phyloP scores from a whole-genome alignment of 2,329 filamentous ascomycete species.

The Tolypocladium inflatum region DNA sequence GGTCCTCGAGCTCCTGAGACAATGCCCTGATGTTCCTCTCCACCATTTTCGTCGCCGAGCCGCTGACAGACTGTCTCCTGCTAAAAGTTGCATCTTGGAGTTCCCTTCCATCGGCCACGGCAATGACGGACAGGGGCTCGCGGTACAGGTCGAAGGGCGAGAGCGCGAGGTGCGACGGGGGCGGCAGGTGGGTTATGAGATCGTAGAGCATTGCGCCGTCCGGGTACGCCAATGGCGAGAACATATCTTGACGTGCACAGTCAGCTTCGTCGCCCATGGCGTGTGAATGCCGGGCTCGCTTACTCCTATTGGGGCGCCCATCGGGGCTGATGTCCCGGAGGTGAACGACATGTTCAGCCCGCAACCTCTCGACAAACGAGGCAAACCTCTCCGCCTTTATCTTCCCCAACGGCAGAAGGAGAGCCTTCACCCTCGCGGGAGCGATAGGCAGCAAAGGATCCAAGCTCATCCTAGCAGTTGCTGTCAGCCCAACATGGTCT shows the following conservation, averaged over 20 bases:
- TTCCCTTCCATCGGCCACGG: slow-evolving; percentile 73
- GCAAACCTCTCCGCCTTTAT: slow-evolving; percentile 77
- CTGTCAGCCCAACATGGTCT: slow-evolving; percentile 21
- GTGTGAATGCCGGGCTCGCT: slow-evolving; percentile 7
- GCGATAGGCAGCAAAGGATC: slow-evolving; percentile 87
- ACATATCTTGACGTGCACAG: slow-evolving; percentile 58
- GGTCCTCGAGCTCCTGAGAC: slow-evolving; percentile 58
- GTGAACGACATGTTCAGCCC: slow-evolving; percentile 70
- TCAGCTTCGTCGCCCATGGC: slow-evolving; percentile 8
- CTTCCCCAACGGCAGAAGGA: slow-evolving; percentile 77
- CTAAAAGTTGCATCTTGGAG: slow-evolving; percentile 44
- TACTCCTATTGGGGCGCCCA: slow-evolving; percentile 78
- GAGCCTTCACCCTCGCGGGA: slow-evolving; percentile 80
- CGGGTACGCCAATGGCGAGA: slow-evolving; percentile 83
- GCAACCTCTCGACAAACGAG: slow-evolving; percentile 68
- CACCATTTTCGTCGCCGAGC: slow-evolving; percentile 36
- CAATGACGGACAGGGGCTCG: slow-evolving; percentile 74
- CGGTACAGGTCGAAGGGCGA: slow-evolving; percentile 87
- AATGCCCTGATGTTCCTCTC: slow-evolving; percentile 50
- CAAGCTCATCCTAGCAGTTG: slow-evolving; percentile 64
- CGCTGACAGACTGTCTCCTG: slow-evolving; percentile 44
- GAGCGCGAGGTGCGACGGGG: slow-evolving; percentile 68
- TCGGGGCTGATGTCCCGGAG: slow-evolving; percentile 82
- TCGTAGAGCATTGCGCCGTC: slow-evolving; percentile 83
- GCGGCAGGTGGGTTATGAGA: slow-evolving; percentile 68